Base-by-base conservation (phyloP, 2,329 filamentous ascomycete species). In the Epichloe elymi region DNA sequence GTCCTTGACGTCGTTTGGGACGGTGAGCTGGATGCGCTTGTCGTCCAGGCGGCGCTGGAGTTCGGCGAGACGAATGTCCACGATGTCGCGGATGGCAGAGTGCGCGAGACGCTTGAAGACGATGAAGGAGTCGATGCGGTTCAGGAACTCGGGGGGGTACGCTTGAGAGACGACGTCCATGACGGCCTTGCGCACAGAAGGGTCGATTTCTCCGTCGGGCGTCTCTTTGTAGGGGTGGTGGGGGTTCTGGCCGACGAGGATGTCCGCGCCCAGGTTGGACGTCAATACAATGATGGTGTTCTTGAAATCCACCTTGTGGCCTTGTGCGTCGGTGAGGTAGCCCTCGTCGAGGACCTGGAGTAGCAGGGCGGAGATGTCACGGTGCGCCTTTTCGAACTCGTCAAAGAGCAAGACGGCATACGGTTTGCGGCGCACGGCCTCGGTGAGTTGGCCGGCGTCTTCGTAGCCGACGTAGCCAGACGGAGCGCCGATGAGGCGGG, bases 261-360 rank as follows among this genome's bases (percentile, higher is more conserved):
- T 91, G 51, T 95, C 82, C 14, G 93, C 90, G 39, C 93, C 93
- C 2, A 98, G 78, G 65, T 98, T 98, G 38, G 89, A 95, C 0
- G 93, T 97, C 51, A 98, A 77, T 2, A 97, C 91, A 58, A 97
- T 96, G 61, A 97, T 86, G 7, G 91, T 96, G 68, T 96, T 97
- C 54, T 86, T 79, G 74, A 97, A 97, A 65, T 97, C 93, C 53
- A 98, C 85, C 67, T 93, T 95, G 72, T 95, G 90, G 35, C 93
- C 93, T 69, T 97, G 91, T 0, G 88, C 83, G 64, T 97, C 93
- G 0, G 91, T 97, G 47, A 98, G 77, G 71, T 93, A 96, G 3
- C 93, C 93, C 65, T 97, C 93, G 63, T 97, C 93, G 0, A 98
- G 79, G 0, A 97, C 91, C 67, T 97, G 93, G 4, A 98, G 78